These are phyloP conservation scores for Cyclotella choctawhatcheeana DNA, from an alignment of 108 stramenopile species.

Conservation along the genomic window DNA sequence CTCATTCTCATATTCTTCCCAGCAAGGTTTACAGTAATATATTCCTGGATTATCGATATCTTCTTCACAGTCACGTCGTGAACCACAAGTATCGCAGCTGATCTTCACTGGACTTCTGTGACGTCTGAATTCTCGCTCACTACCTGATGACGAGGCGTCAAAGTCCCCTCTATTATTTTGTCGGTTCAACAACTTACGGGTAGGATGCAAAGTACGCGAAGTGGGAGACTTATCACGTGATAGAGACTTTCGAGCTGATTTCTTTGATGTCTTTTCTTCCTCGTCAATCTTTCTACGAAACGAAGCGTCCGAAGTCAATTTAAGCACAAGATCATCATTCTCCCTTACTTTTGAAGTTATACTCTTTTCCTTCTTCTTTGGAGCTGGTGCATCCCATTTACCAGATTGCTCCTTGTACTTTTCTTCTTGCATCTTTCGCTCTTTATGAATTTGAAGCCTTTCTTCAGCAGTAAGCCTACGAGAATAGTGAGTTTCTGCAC, in stretches of 20 bases:
- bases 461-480: conserved; percentile 56
- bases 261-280: conserved; percentile 28
- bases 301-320: conserved; percentile 48
- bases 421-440: conserved; percentile 56
- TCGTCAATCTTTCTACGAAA: conserved; percentile 51
- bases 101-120: conserved; percentile 6
- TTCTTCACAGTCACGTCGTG: conserved; percentile 53
- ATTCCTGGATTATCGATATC: conserved; percentile 59
- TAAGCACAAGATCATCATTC: conserved; percentile 56
- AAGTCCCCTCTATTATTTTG: not conserved
- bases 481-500: conserved; percentile 54
- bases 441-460: conserved; percentile 52
- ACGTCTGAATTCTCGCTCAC: conserved; percentile 11
- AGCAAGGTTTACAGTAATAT: conserved; percentile 60
- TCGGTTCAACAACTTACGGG: not conserved
- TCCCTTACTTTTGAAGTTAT: conserved; percentile 42
- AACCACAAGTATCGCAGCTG: conserved; percentile 54
- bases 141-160: not conserved
- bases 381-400: conserved; percentile 54
- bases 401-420: conserved; percentile 58
- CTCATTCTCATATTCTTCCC: conserved; percentile 59
- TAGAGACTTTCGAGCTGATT: conserved; percentile 24
- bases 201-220: not conserved
- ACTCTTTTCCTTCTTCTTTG: conserved; percentile 36
- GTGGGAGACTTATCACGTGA: not conserved